Conservation (phyloP, 768 basidiomycete species). For the Artomyces pyxidatus region DNA sequence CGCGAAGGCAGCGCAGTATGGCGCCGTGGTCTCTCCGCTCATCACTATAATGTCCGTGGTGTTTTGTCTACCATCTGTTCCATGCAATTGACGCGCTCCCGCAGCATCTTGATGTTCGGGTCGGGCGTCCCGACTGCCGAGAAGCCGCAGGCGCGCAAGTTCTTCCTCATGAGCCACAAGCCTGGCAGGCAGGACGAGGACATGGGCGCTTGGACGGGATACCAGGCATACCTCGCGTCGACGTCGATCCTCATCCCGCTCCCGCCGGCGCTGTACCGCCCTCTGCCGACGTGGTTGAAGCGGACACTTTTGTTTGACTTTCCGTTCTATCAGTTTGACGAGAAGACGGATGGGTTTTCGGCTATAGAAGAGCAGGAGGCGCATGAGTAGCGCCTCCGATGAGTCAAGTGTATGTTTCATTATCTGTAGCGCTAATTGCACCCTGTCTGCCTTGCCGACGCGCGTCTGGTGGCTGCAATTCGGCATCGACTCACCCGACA, state of each 20-base stretch:
- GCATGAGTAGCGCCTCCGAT: too few species aligned
- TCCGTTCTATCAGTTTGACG: slow-evolving; percentile 49
- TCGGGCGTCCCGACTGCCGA: slow-evolving; percentile 67
- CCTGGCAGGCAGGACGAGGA: slow-evolving; percentile 21
- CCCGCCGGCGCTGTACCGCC: slow-evolving; percentile 46
- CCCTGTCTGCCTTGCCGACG: too few species aligned
- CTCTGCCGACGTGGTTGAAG: slow-evolving; percentile 45
- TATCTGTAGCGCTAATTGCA: too few species aligned
- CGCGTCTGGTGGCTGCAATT: too few species aligned
- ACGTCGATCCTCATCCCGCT: slow-evolving; percentile 59
- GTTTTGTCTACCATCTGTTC: background rate
- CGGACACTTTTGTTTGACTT: slow-evolving; percentile 51
- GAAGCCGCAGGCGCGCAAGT: slow-evolving; percentile 54
- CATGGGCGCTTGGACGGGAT: slow-evolving; percentile 37
- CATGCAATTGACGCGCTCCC: background rate
- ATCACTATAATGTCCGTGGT: slow-evolving; percentile 51
- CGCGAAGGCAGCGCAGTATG: slow-evolving; percentile 49
- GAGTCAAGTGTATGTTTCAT: too few species aligned
- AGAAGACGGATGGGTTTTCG: background rate
- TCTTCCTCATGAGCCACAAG: slow-evolving; percentile 40
- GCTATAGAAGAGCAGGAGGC: background rate
- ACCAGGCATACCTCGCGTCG: slow-evolving; percentile 43
- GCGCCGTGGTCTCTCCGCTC: slow-evolving; percentile 50
- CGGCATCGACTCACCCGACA: too few species aligned
- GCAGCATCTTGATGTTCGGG: slow-evolving; percentile 52